Evolutionary conservation across 352 stramenopile species (phyloP), one percentile per base, ranked within the genome.

Genomic region (Phytopythium aichiense): DNA sequence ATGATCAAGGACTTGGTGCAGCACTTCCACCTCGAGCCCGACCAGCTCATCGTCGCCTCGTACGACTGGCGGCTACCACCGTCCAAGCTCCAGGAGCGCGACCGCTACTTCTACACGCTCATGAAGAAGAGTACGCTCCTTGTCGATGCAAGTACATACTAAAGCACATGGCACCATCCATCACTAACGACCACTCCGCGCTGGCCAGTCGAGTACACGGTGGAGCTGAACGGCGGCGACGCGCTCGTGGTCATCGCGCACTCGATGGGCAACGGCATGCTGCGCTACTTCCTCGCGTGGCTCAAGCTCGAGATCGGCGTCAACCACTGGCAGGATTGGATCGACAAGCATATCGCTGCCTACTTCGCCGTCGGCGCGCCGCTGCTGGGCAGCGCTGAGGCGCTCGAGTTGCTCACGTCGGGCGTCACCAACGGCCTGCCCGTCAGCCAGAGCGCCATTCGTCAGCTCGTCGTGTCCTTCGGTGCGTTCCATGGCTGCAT

Each of bases 41-140:
- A 88, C 16, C 75, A 92, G 64, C 61, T 94, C 31, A 57, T 94
- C 42, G 81, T 94, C 8, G 84, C 84, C 12, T 70, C 82, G 7
- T 94, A 94, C 60, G 84, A 94, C 72, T 94, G 84, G 84, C 74
- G 84, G 25, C 64, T 94, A n/a, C 84, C 84, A 37, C 79, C 84
- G 7, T 78, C 80, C 52, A 83, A 79, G 40, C 58, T 94, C 16
- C 80, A 94, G 49, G 66, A 86, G 40, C 84, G 84, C 18, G 84
- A 94, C 65, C 77, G 86, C 28, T 94, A 79, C 61, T 94, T 92
- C 60, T 76, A 72, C 43, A 76, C 69, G 37, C 78, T 94, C 61
- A 89, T 84, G 67, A 74, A 73, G 66, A 84, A 90, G 57, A 91
- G 81, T 91, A 69, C 46, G 73, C 74, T 9, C 0, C 20, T 38